A percentile compares a stretch with the other conserved stretches of the same genome.
These are phyloP conservation scores for Tuber microsphaerosporum DNA, from an alignment of 495 filamentous ascomycete species.

Conservation along the genomic window DNA sequence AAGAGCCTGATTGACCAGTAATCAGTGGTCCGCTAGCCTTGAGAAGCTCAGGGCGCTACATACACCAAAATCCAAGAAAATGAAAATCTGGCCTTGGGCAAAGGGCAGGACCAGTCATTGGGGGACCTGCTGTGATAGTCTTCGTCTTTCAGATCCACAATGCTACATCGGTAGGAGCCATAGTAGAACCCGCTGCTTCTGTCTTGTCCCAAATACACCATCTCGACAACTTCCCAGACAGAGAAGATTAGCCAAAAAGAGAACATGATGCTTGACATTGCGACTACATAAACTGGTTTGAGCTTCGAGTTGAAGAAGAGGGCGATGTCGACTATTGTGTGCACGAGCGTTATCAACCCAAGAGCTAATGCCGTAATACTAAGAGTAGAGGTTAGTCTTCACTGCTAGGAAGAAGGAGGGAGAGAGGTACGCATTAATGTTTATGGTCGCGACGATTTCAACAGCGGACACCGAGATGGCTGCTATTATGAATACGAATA, in stretches of 20 bases:
- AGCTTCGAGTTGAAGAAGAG: neutral
- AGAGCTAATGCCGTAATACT: neutral
- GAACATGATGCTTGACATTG: conserved; percentile 5
- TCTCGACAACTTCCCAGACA: neutral
- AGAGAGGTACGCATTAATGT: neutral
- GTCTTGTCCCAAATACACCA: neutral
- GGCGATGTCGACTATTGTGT: neutral
- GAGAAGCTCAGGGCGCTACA: neutral
- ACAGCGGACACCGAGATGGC: neutral
- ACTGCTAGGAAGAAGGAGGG: neutral
- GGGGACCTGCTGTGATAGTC: neutral
- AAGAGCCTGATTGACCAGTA: neutral
- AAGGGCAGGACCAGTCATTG: neutral
- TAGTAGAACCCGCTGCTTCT: neutral
- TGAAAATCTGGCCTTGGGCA: neutral
- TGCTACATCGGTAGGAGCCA: neutral
- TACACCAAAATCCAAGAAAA: neutral
- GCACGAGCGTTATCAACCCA: neutral
- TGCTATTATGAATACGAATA: neutral
- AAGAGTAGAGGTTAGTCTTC: neutral
- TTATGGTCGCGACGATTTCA: neutral
- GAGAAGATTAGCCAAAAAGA: neutral
- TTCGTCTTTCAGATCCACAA: neutral
- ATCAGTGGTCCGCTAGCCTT: neutral
- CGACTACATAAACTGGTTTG: neutral